These are phyloP conservation scores for Myxozyma sirexii DNA, from an alignment of 805 yeast genomes.

Conservation along the genomic window DNA sequence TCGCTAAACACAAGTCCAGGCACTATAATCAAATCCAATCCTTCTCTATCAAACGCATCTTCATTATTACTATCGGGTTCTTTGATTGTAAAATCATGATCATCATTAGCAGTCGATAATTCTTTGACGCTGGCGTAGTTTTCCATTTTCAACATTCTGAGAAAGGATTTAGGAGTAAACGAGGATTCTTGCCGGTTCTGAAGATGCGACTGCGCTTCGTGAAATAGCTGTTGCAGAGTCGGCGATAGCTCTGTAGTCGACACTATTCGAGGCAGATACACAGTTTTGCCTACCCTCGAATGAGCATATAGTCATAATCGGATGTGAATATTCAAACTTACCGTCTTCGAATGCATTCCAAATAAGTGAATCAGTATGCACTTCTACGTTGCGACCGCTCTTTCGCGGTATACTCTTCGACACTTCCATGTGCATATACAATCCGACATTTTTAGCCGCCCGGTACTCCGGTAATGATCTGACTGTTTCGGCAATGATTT, in stretches of 20 bases:
- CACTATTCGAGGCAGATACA: constrained; percentile 48
- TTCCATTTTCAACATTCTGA: constrained; percentile 18
- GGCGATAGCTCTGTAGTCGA: constrained; percentile 45
- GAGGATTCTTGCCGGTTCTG: neutral
- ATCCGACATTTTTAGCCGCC: constrained; percentile 55
- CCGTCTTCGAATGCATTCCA: constrained; percentile 52
- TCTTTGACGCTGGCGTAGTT: neutral
- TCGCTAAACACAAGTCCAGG: constrained; percentile 85
- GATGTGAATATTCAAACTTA: constrained; percentile 45
- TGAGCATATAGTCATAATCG: no score
- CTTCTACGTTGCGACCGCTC: constrained; percentile 48
- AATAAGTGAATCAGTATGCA: constrained; percentile 62
- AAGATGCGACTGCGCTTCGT: neutral
- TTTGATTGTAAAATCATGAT: constrained; percentile 11
- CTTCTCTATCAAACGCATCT: constrained; percentile 40
- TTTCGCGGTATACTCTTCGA: constrained; percentile 19
- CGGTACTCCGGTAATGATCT: constrained; percentile 46
- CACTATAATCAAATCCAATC: constrained; percentile 71
- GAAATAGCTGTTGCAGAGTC: constrained; percentile 1
- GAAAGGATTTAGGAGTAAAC: constrained; percentile 12
- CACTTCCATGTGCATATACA: constrained; percentile 75
- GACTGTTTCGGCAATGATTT: constrained; percentile 34
- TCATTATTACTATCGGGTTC: constrained; percentile 21
- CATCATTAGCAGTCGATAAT: constrained; percentile 3
- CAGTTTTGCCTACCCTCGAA: constrained; percentile 37